Evolutionary conservation across 163 green algal species (phyloP).

Genomic region (Chlamydomonas reinhardtii): DNA sequence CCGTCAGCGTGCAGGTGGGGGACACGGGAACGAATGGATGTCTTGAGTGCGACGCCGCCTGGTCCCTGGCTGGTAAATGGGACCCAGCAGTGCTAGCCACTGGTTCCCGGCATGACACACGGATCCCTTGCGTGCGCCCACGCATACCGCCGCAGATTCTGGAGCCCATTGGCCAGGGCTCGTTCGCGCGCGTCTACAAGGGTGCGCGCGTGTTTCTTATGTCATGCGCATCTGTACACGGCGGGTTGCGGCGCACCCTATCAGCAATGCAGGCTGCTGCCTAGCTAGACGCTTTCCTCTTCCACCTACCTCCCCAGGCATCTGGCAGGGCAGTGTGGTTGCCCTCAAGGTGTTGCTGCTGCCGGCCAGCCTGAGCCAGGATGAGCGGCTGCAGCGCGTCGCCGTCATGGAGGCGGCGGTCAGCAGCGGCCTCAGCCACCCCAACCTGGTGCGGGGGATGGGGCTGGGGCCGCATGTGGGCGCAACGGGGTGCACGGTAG

Average conservation of each 20-base stretch:
- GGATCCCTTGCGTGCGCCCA: too few species aligned
- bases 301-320: not conserved
- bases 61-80: not conserved
- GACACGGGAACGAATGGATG: too few species aligned
- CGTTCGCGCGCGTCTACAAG: constrained; percentile 19
- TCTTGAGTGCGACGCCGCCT: too few species aligned
- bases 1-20: not conserved
- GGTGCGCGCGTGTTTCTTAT: not conserved
- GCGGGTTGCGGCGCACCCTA: too few species aligned
- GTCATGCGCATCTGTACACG: too few species aligned
- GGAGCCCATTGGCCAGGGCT: constrained; percentile 15
- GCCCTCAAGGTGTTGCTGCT: constrained; percentile 37
- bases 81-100: too few species aligned
- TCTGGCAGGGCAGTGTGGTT: constrained; percentile 34
- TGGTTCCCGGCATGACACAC: too few species aligned
- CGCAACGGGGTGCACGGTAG: not conserved
- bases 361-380: constrained; percentile 1
- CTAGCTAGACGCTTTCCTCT: too few species aligned
- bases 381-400: constrained; percentile 21
- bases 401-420: constrained; percentile 55
- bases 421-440: constrained; percentile 34
- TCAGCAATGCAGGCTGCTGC: too few species aligned
- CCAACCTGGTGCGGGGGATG: constrained; percentile 39
- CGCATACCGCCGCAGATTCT: too few species aligned
- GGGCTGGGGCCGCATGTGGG: not conserved